Percentiles rank a stretch among this genome's conserved stretches.
These are phyloP conservation scores for Fusarium begoniae DNA, from an alignment of 2,329 filamentous ascomycete genomes.

Conservation along the genomic window DNA sequence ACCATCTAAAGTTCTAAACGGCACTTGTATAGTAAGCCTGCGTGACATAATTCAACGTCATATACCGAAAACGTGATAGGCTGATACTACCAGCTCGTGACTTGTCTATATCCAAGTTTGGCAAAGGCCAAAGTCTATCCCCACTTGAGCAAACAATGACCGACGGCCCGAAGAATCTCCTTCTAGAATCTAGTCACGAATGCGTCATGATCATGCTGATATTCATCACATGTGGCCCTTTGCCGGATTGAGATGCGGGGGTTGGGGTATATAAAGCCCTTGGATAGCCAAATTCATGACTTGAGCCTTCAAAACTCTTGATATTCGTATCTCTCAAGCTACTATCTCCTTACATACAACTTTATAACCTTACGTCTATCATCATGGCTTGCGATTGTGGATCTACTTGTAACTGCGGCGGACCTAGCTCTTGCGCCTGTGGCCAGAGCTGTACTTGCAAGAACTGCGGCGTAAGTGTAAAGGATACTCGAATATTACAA, in stretches of 20 bases:
- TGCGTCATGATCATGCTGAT: conserved; percentile 6
- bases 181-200: neutral
- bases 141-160: neutral
- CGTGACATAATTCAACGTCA: neutral
- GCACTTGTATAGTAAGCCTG: neutral
- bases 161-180: neutral
- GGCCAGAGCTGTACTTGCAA: conserved; percentile 16
- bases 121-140: neutral
- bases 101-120: neutral
- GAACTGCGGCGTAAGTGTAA: conserved; percentile 11
- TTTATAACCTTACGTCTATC: neutral
- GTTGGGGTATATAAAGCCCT: conserved; percentile 3
- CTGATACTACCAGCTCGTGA: neutral
- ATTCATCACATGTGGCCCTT: neutral
- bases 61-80: neutral
- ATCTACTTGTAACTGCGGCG: conserved; percentile 6
- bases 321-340: too few species aligned
- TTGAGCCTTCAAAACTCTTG: neutral
- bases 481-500: fast-evolving
- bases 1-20: fast-evolving
- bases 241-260: neutral
- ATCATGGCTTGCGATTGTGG: conserved; percentile 20
- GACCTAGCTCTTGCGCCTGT: neutral
- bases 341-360: neutral
- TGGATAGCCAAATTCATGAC: neutral